phyloP scores from a whole-genome alignment of 2,329 filamentous ascomycete species.

The Pseudogymnoascus sp. region DNA sequence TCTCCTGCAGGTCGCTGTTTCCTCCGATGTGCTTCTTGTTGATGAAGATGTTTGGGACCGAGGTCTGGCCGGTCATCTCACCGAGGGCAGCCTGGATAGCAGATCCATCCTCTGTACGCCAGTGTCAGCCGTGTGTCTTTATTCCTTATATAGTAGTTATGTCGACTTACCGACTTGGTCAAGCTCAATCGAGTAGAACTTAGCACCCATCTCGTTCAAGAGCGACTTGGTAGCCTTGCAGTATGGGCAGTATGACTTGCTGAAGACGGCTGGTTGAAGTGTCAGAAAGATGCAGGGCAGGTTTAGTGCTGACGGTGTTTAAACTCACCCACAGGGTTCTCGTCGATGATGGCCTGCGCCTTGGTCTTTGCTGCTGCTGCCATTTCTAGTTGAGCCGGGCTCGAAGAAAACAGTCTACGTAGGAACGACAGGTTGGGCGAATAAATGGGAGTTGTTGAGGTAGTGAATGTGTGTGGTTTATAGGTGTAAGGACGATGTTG shows the following conservation, averaged over 20 bases:
- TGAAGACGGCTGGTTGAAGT: constrained; percentile 66
- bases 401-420: constrained; percentile 60
- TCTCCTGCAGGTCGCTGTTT: constrained; percentile 75
- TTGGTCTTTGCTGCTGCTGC: constrained; percentile 82
- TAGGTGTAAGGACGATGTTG: neutral
- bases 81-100: constrained; percentile 76
- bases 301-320: neutral
- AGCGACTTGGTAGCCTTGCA: constrained; percentile 71
- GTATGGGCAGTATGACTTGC: constrained; percentile 94
- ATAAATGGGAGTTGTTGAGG: constrained; percentile 1
- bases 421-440: constrained; percentile 53
- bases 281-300: neutral
- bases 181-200: constrained; percentile 70
- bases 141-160: neutral
- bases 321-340: constrained; percentile 70
- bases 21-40: constrained; percentile 85
- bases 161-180: constrained; percentile 65
- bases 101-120: constrained; percentile 60
- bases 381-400: constrained; percentile 46
- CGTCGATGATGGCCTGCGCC: constrained; percentile 77
- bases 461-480: neutral
- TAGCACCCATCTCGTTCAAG: constrained; percentile 60
- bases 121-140: neutral
- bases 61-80: constrained; percentile 72
- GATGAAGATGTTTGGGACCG: constrained; percentile 96